Percentiles rank a stretch among this genome's conserved stretches.
These are phyloP conservation scores for Colletotrichum shisoi DNA, from an alignment of 2,329 filamentous ascomycete genomes.

Conservation along the genomic window DNA sequence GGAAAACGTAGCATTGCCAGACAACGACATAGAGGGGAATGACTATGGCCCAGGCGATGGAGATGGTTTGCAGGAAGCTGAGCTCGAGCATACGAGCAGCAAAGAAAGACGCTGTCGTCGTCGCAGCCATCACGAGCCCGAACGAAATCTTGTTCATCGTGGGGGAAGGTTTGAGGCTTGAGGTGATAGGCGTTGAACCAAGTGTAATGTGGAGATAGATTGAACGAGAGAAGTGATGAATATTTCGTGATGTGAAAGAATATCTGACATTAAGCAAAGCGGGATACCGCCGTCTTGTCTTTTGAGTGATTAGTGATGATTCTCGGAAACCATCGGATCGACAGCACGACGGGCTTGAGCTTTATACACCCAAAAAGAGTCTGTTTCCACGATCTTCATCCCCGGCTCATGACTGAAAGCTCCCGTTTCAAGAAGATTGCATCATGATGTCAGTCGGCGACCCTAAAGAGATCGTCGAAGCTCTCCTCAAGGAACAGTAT, in stretches of 20 bases:
- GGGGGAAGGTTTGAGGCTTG: no score
- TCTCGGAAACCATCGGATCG: not conserved
- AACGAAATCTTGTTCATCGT: slow-evolving; percentile 41
- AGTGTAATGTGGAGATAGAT: not conserved
- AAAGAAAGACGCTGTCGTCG: slow-evolving; percentile 42
- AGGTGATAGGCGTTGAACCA: not conserved
- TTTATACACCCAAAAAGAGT: not conserved
- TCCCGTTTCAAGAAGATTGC: not conserved
- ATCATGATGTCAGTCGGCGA: slow-evolving; percentile 1
- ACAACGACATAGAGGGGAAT: slow-evolving; percentile 46
- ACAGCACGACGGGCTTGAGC: not conserved
- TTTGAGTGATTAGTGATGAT: not conserved
- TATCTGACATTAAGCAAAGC: not conserved
- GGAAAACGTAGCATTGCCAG: slow-evolving; percentile 52
- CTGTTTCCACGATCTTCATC: no score
- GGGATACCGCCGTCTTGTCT: not conserved
- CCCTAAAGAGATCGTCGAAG: not conserved
- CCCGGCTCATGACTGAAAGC: no score
- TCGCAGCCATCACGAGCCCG: slow-evolving; percentile 42
- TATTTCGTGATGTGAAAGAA: not conserved
- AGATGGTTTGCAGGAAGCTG: slow-evolving; percentile 40
- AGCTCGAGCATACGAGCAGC: slow-evolving; percentile 42
- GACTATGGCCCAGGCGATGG: slow-evolving; percentile 36
- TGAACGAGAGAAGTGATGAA: no score
- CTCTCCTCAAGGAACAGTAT: not conserved